These are phyloP conservation scores for Syzygium grande DNA, from an alignment of 345 rosid genomes.

Conservation along the genomic window DNA sequence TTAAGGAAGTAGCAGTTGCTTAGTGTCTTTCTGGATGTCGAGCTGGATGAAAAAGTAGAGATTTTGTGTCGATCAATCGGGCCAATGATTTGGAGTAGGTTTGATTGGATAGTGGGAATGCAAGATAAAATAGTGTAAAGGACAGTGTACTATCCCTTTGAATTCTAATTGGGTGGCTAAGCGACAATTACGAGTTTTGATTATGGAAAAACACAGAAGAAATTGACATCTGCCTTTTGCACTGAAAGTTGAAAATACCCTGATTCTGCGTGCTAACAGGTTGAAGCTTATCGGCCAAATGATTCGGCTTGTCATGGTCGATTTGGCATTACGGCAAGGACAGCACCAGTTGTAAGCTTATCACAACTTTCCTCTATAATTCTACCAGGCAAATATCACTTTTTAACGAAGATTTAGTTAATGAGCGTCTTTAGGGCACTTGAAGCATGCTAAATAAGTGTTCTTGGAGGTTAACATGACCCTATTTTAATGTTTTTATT, in stretches of 20 bases:
- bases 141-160: not conserved
- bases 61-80: not conserved
- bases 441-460: not conserved
- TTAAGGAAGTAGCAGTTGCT: not conserved
- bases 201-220: not conserved
- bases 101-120: not conserved
- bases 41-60: not conserved
- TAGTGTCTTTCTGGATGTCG: not conserved
- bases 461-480: not conserved
- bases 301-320: conserved; percentile 96
- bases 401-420: not conserved
- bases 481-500: not conserved
- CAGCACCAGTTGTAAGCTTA: conserved; percentile 71
- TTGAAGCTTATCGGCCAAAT: conserved; percentile 88
- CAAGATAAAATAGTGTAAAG: not conserved
- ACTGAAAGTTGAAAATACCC: not conserved
- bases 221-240: not conserved
- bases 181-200: not conserved
- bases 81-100: not conserved
- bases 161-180: not conserved
- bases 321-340: conserved; percentile 73
- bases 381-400: not conserved
- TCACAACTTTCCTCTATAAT: not conserved
- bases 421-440: not conserved
- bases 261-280: conserved; percentile 28